A percentile compares a stretch with the other conserved stretches of the same genome.
Evolutionary conservation across 768 basidiomycete species (phyloP).

Genomic region (Rhodotorula toruloides): DNA sequence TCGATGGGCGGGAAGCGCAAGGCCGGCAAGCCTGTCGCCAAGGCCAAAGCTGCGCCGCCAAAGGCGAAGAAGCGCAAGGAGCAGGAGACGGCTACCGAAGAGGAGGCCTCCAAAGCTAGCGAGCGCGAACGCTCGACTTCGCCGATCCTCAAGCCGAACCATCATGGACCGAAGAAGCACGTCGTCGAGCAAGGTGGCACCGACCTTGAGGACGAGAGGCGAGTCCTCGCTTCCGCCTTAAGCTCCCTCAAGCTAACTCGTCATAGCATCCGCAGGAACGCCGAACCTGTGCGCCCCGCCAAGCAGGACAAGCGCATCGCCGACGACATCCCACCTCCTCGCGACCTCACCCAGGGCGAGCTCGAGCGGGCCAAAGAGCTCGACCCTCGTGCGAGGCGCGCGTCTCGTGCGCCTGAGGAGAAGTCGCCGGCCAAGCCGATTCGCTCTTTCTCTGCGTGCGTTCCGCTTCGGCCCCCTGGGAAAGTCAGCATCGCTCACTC

Average conservation of each 20-base stretch:
- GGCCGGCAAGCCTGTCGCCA: too few relatives aligned
- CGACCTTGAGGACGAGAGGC: too few relatives aligned
- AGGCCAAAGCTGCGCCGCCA: not conserved
- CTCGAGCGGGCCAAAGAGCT: not conserved
- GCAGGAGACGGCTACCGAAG: not conserved
- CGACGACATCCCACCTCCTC: conserved; percentile 6
- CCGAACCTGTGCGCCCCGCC: not conserved
- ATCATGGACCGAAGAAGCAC: not conserved
- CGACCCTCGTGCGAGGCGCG: not conserved
- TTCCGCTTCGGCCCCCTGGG: not conserved
- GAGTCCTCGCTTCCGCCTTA: not conserved
- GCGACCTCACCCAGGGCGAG: not conserved
- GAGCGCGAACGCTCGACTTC: not conserved
- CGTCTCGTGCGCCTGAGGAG: not conserved
- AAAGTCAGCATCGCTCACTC: not conserved
- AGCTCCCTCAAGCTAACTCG: not conserved
- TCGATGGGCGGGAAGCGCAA: not conserved
- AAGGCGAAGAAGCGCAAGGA: not conserved
- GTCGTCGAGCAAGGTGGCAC: not conserved
- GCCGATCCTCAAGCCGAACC: not conserved
- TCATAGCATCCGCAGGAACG: too few relatives aligned
- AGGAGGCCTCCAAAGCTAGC: not conserved
- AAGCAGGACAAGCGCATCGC: conserved; percentile 8
- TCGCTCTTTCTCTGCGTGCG: conserved; percentile 4
- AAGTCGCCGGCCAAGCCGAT: not conserved